Evolutionary conservation across 2,329 filamentous ascomycete species (phyloP), one percentile per base, ranked within the genome.

Genomic region (Pseudopyrenochaeta lycopersici): DNA sequence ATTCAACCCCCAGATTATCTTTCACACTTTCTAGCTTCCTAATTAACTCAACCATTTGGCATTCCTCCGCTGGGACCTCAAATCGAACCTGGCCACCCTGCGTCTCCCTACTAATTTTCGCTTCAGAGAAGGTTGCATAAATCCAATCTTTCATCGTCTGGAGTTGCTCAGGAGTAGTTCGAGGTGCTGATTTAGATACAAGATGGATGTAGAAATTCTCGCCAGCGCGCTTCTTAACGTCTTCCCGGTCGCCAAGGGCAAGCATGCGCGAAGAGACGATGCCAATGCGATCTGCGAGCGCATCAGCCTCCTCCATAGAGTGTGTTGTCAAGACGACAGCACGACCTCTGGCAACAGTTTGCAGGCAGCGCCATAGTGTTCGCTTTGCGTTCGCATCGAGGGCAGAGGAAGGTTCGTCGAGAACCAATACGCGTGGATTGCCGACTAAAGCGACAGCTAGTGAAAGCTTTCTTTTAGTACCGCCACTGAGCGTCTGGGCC

Each of bases 361-460:
- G 80, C 20, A 97, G 81, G 52, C 96, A 97, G 62, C 96, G 91
- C 92, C 92, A 97, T 30, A 97, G 89, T 73, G 94, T 96, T 20
- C 92, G 82, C 49, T 93, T 84, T 15, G 89, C 92, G 2, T 96
- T 80, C 0, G 92, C 92, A 69, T 97, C 92, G 21, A 97, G 83
- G 7, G 92, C 93, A 50, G 88, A 91, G 40, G 88, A 92, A 14
- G 96, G 91, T 74, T 97, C 92, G 63, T 97, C 92, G 4, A 97
- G 86, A 65, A 91, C 92, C 73, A 92, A 96, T 0, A 97, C 92
- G 0, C 88, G 86, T 0, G 92, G 93, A 65, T 97, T 96, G 2
- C 93, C 93, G 82, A 96, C 96, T 0, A 97, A 78, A 0, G 93
- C 92, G 48, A 97, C 95, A 2, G 89, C 92, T 0, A 97, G 83